These are phyloP conservation scores for Mortierella sp. DNA, from an alignment of 371 early-diverging fungal genomes.

Conservation along the genomic window DNA sequence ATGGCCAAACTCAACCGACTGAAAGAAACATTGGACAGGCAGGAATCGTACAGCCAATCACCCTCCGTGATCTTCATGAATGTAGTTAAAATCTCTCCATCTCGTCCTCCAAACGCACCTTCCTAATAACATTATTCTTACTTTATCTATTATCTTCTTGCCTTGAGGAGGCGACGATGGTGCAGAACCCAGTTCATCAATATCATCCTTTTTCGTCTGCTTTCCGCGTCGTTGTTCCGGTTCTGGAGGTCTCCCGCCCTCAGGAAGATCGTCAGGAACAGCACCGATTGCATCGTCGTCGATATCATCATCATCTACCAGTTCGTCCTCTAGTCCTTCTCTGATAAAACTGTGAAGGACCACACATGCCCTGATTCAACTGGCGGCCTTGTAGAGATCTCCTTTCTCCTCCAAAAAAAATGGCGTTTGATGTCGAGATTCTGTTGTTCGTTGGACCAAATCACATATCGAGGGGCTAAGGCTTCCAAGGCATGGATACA, in stretches of 20 bases:
- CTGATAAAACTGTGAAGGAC: constrained; percentile 4
- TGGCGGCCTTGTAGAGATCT: background rate
- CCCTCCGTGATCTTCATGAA: too few relatives aligned
- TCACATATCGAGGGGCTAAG: background rate
- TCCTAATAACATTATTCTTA: background rate
- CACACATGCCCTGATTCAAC: constrained; percentile 21
- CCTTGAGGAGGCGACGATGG: background rate
- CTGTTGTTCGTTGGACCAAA: background rate
- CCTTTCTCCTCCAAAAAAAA: background rate
- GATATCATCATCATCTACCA: constrained; percentile 2
- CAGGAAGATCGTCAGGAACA: background rate
- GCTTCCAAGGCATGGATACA: constrained; percentile 7
- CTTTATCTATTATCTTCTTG: background rate
- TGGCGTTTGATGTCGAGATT: background rate
- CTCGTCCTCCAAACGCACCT: background rate
- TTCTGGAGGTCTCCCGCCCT: background rate
- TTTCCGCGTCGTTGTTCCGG: background rate
- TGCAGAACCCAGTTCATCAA: background rate
- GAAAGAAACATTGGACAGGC: too few relatives aligned
- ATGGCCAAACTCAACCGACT: too few relatives aligned
- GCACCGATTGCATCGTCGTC: background rate
- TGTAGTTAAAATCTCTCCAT: too few relatives aligned
- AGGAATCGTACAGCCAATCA: too few relatives aligned
- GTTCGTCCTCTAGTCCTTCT: background rate
- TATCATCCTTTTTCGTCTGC: background rate